A percentile compares a stretch with the other conserved stretches of the same genome.
Evolutionary conservation across 495 filamentous ascomycete genomes (phyloP).

Genomic region (Aspergillus saccharolyticus): DNA sequence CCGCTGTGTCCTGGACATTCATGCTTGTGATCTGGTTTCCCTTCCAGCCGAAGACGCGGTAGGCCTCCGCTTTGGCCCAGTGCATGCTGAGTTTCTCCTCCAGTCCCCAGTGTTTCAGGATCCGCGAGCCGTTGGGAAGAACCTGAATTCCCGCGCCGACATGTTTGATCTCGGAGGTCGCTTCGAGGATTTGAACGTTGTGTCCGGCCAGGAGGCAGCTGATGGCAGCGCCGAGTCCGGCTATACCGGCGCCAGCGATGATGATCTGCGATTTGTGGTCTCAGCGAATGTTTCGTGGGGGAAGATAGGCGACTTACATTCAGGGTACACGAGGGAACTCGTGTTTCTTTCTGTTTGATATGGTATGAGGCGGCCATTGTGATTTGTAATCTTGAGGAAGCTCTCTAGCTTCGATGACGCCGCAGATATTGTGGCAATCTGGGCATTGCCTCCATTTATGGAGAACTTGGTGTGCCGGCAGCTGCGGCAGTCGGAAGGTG

Average conservation of each 20-base stretch:
- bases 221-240: slow-evolving; percentile 58
- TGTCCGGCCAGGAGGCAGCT: slow-evolving; percentile 56
- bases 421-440: no score
- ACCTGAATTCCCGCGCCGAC: slow-evolving; percentile 48
- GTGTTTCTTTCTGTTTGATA: neutral
- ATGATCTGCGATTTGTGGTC: slow-evolving; percentile 20
- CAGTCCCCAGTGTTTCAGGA: slow-evolving; percentile 48
- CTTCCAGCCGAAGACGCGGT: slow-evolving; percentile 48
- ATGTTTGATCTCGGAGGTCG: slow-evolving; percentile 49
- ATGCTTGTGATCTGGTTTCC: slow-evolving; percentile 46
- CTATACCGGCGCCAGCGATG: slow-evolving; percentile 60
- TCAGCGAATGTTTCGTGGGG: neutral
- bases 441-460: no score
- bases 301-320: neutral
- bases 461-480: no score
- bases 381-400: no score
- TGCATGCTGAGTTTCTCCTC: slow-evolving; percentile 25
- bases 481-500: no score
- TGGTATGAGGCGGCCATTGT: neutral
- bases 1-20: slow-evolving; percentile 37
- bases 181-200: slow-evolving; percentile 54
- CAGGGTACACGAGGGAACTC: neutral
- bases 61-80: slow-evolving; percentile 44
- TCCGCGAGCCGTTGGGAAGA: slow-evolving; percentile 48
- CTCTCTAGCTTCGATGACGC: no score